Base-by-base conservation (phyloP, 495 filamentous ascomycete genomes). In the Astrocystis sublimbata region DNA sequence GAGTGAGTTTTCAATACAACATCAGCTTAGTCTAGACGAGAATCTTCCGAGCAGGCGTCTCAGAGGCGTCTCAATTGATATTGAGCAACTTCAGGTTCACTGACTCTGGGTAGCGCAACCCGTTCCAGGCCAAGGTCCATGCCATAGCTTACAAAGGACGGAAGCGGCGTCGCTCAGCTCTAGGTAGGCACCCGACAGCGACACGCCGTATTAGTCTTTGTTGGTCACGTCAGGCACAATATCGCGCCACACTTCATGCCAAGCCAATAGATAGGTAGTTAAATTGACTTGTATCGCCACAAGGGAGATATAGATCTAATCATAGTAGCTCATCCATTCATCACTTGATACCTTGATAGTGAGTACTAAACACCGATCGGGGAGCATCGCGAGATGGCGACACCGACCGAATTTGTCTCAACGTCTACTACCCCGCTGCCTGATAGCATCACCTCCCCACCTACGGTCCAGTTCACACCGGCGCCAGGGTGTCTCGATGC, bases 371-470 rank as follows among this genome's bases (percentile, higher is more conserved):
- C n/a, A n/a, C n/a, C n/a, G n/a, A n/a, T n/a, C n/a, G n/a, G n/a
- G n/a, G n/a, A n/a, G 23, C 15, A 24, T 15, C 23, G 19, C 12
- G 33, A 36, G 31, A 55, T 55, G 51, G 51, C 51, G 15, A 28
- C 51, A n/a, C 45, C 45, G 17, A 41, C 51, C 21, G 30, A 41
- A 7, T 30, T 55, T 36, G 3, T 28, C 10, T 23, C 51, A 7
- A 13, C 51, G 23, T 1, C 35, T 4, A 55, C 51, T 6, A 3
- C n/a, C n/a, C n/a, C 35, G 19, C 51, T 55, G 13, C 19, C 51
- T 8, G 51, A 33, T 6, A 55, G 51, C 35, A 55, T 55, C 30
- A 55, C 51, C 6, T 40, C 51, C 19, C 51, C 51, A 23, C 51
- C 35, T 8, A 41, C 51, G 6, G 4, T 55, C 17, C 35, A 55